Conservation (phyloP, 441 rosid genomes). For the Isatis lusitanica region DNA sequence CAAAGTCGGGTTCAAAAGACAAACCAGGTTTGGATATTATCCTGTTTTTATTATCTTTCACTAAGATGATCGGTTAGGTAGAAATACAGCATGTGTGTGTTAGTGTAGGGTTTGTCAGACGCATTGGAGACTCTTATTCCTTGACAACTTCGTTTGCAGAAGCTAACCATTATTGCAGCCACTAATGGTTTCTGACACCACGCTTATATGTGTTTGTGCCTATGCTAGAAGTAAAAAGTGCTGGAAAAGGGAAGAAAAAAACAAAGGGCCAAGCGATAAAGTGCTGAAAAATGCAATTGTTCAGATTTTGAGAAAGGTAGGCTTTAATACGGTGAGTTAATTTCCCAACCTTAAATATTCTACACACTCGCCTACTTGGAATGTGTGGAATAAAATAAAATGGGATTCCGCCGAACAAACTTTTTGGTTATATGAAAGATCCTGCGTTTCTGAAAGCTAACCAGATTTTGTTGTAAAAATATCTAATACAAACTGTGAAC, state of each 20-base stretch:
- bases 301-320: constrained; percentile 83
- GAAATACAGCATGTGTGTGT: neutral
- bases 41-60: neutral
- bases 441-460: constrained; percentile 13
- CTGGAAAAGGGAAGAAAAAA: constrained; percentile 61
- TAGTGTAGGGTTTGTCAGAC: constrained; percentile 7
- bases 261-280: constrained; percentile 53
- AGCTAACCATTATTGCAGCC: constrained; percentile 6
- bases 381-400: neutral
- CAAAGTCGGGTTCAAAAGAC: constrained; percentile 64
- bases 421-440: neutral
- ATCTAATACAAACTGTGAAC: constrained; percentile 4
- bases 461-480: neutral
- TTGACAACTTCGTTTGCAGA: neutral
- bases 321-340: constrained; percentile 81
- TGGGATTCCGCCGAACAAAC: neutral
- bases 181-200: constrained; percentile 25
- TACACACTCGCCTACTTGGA: neutral
- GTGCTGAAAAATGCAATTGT: constrained; percentile 73
- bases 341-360: neutral
- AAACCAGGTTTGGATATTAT: constrained; percentile 47
- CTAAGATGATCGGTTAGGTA: neutral
- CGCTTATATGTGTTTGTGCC: constrained; percentile 13
- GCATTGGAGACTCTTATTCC: constrained; percentile 6
- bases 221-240: constrained; percentile 46